Evolutionary conservation across 1,284 basidiomycete species (phyloP).

Genomic region (Hypsizygus ulmarius): DNA sequence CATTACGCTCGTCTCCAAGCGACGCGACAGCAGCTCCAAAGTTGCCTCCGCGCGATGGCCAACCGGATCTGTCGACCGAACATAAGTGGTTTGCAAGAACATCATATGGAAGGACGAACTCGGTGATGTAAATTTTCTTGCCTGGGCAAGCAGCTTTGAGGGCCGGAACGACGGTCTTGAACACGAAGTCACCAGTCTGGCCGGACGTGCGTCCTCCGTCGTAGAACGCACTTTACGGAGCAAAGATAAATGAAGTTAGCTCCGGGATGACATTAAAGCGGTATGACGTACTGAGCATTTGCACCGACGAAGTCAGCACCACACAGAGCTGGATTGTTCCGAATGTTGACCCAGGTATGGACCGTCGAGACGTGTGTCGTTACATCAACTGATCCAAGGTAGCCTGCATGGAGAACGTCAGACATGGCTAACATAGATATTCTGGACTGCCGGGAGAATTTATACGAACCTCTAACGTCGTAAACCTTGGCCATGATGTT

Average conservation of each 20-base stretch:
- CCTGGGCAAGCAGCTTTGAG: conserved; percentile 33
- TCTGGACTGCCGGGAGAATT: neutral
- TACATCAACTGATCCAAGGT: conserved; percentile 33
- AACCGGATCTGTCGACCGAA: conserved; percentile 30
- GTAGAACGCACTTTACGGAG: conserved; percentile 30
- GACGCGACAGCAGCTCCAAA: conserved; percentile 29
- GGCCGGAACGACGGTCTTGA: conserved; percentile 34
- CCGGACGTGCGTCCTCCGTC: conserved; percentile 28
- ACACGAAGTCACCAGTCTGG: conserved; percentile 34
- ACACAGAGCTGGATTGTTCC: conserved; percentile 32
- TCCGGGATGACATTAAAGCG: neutral
- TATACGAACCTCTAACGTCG: conserved; percentile 29
- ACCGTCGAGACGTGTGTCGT: conserved; percentile 35
- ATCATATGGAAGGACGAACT: conserved; percentile 22
- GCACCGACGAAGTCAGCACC: conserved; percentile 35
- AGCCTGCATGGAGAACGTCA: conserved; percentile 21
- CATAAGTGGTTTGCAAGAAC: neutral
- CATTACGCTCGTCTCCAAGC: conserved; percentile 27
- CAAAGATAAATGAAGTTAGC: neutral
- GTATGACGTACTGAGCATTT: conserved; percentile 34
- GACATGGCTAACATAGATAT: neutral
- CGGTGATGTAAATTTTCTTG: conserved; percentile 34
- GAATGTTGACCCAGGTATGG: conserved; percentile 34
- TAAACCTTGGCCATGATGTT: conserved; percentile 36
- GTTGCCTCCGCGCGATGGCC: conserved; percentile 33